phyloP scores from a whole-genome alignment of 345 rosid genomes.

The Eucalyptus sp. region DNA sequence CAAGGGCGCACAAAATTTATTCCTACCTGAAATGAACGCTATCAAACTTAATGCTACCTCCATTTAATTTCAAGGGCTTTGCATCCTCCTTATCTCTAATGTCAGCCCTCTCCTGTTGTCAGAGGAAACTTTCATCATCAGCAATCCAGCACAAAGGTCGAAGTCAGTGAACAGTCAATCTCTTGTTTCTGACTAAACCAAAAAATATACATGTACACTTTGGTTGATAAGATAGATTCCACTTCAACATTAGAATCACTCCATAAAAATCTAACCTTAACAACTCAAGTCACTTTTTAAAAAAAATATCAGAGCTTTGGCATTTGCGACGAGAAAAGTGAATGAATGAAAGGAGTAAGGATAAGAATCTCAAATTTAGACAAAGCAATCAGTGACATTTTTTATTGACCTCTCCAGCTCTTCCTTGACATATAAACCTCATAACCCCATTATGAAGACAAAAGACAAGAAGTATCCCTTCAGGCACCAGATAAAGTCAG shows the following conservation, averaged over 20 bases:
- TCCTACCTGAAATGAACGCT: slow-evolving; percentile 83
- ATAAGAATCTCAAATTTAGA: not conserved
- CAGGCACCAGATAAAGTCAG: not conserved
- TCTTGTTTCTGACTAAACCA: not conserved
- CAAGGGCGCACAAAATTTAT: not conserved
- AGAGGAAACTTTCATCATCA: not conserved
- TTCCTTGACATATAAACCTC: not conserved
- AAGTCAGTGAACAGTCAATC: not conserved
- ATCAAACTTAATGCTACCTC: slow-evolving; percentile 79
- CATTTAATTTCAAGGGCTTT: slow-evolving; percentile 55
- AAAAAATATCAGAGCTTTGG: not conserved
- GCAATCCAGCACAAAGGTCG: not conserved
- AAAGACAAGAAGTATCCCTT: not conserved
- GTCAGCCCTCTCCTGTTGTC: slow-evolving; percentile 71
- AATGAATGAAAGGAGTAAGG: not conserved
- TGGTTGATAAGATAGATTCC: not conserved
- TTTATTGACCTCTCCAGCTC: not conserved
- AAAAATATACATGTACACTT: not conserved
- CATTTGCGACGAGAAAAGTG: not conserved
- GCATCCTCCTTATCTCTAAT: slow-evolving; percentile 58
- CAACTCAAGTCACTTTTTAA: not conserved
- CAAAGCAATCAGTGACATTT: not conserved
- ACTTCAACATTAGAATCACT: not conserved
- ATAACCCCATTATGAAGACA: not conserved
- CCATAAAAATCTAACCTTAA: not conserved